phyloP scores from a whole-genome alignment of 2,329 filamentous ascomycete genomes.

The Exophiala calicioides region DNA sequence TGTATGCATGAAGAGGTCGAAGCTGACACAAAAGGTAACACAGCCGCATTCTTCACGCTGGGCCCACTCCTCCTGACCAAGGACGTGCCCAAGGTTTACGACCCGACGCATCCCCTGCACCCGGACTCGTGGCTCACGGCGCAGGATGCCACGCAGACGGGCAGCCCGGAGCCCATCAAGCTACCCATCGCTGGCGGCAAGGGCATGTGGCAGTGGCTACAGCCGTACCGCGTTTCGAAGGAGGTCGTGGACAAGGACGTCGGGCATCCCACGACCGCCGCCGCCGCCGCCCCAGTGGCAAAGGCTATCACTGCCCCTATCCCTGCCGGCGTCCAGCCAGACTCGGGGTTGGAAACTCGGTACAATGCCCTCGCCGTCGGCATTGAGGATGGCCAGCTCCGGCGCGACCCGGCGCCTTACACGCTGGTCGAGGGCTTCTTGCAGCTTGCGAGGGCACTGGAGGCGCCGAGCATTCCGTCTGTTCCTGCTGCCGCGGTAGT shows the following conservation, averaged over 20 bases:
- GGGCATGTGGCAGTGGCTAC: constrained; percentile 31
- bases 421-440: constrained; percentile 5
- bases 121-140: not conserved
- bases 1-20: too few species aligned
- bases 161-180: constrained; percentile 2
- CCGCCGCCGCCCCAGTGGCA: too few species aligned
- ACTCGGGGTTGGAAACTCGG: not conserved
- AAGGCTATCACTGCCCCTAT: too few species aligned
- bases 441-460: too few species aligned
- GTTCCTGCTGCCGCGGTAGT: too few species aligned
- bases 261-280: not conserved
- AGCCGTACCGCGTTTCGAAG: too few species aligned
- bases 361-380: not conserved
- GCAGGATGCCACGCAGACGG: not conserved
- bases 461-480: too few species aligned
- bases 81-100: constrained; percentile 20
- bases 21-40: too few species aligned
- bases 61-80: constrained; percentile 32
- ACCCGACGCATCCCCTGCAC: constrained; percentile 1
- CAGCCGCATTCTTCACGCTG: constrained; percentile 34
- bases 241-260: too few species aligned
- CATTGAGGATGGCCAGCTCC: not conserved
- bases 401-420: not conserved
- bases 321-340: too few species aligned
- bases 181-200: constrained; percentile 17